Base-by-base conservation (phyloP, 192 early-diverging fungal species). In the Geosiphon pyriformis region DNA sequence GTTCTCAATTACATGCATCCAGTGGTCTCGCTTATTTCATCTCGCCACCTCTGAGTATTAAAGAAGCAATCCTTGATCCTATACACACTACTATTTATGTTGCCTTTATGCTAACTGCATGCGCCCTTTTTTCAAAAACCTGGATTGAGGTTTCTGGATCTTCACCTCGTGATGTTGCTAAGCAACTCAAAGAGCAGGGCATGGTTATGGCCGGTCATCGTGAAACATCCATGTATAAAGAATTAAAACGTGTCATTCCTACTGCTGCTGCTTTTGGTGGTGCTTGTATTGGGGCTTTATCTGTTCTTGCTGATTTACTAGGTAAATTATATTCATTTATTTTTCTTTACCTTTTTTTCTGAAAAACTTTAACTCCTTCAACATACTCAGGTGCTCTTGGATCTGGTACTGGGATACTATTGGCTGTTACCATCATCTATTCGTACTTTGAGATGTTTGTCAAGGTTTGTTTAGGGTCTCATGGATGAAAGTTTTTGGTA, bases 101-200 rank as follows among this genome's bases (percentile, higher is more conserved):
- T 50, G 80, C 86, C 51, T 94, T 98, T 69, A 96, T 98, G 92
- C 82, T 99, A 65, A 82, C 87, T 53, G 92, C 91, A 33, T 99
- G 97, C 76, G 97, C 96, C 35, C 72, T 99, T 34, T 83, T 99
- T 70, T 98, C 96, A 71, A 95, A 92, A 73, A 94, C 96, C 30
- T 99, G 97, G 97, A 95, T 99, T 68, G 97, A 99, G 70, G 92
- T 99, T 61, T 94, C 92, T 62, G 96, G 95, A 48, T 96, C 97
- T 33, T 95, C 94, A 22, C 94, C 97, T 12, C 86, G 96, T 26
- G 97, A 99, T 68, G 97, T 99, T 53, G 96, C 97, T 29, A 88
- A 87, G 60, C 93, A 99, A 85, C 86, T 99, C 74, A 96, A 95
- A 79, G 93, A 96, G 65, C 97, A 99, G 80, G 88, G 91, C 74